Conservation (phyloP, 768 basidiomycete species). For the Boletus tylopilopsis region DNA sequence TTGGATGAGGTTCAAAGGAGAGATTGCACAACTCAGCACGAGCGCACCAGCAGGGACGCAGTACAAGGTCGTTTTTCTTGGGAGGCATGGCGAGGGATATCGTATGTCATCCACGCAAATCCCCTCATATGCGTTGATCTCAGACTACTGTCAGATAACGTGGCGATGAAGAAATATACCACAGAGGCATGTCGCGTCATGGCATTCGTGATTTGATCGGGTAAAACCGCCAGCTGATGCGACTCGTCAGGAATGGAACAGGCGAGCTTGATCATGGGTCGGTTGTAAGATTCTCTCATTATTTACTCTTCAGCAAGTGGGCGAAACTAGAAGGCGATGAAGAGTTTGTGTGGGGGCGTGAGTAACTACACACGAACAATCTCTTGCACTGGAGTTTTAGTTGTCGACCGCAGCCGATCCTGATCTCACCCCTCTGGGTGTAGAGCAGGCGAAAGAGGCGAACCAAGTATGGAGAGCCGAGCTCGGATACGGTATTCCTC, state of each 20-base stretch:
- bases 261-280: slow-evolving; percentile 35
- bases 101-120: slow-evolving; percentile 42
- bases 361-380: slow-evolving; percentile 24
- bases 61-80: slow-evolving; percentile 64
- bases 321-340: slow-evolving; percentile 59
- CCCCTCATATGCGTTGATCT: not conserved
- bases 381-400: not conserved
- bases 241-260: slow-evolving; percentile 50
- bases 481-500: slow-evolving; percentile 36
- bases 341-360: slow-evolving; percentile 71
- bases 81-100: slow-evolving; percentile 70
- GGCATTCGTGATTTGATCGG: not conserved
- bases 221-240: not conserved
- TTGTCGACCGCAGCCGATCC: slow-evolving; percentile 51
- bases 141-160: slow-evolving; percentile 63
- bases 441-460: slow-evolving; percentile 49
- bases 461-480: slow-evolving; percentile 49
- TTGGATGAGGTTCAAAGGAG: slow-evolving; percentile 45
- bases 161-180: slow-evolving; percentile 65
- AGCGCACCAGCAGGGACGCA: slow-evolving; percentile 33
- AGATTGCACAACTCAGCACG: slow-evolving; percentile 44
- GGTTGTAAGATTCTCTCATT: not conserved
- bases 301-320: slow-evolving; percentile 40
- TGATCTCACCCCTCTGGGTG: slow-evolving; percentile 54
- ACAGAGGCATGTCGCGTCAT: slow-evolving; percentile 29